Base-by-base conservation (phyloP, 1,284 basidiomycete species). In the Leccinum laetum region DNA sequence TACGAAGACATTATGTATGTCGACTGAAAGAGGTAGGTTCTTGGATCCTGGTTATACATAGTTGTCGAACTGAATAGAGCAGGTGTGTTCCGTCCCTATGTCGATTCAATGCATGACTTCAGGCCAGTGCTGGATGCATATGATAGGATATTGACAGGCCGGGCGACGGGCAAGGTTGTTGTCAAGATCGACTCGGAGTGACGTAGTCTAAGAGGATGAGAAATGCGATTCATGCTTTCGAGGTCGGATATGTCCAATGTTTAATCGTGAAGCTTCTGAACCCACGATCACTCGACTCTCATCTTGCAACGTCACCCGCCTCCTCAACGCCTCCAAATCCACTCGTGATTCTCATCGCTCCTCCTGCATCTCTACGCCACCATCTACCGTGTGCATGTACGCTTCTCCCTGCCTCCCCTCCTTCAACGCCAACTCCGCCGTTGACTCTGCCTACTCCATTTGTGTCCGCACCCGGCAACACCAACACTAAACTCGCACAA, bases 141-240 rank as follows among this genome's bases (percentile, higher is more conserved):
- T 68, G 84, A 86, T 37, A 80, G 81, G 58, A 70, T 90, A n/a
- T 79, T 85, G 78, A 82, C 82, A 4, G 75, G 79, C 5, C 80
- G 83, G 56, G 86, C 87, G 3, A 83, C 78, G 14, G 91, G 91
- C 1, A 92, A 92, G 74, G 81, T 93, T 2, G 76, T 86, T 2
- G 77, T 89, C 13, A 83, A 80, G 26, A 26, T 26, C 13, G 32
- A 35, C 32, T 35, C 32, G 32, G 80, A 82, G 58, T 72, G 63
- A 67, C 13, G 55, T 18, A 46, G 37, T 39, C 37, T 39, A 13
- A 39, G n/a, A 44, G 44, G 16, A 44, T n/a, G 44, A 44, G n/a
- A 18, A 18, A 46, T 46, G n/a, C n/a, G 44, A 46, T 46, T 46
- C 9, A 46, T 46, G n/a, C 44, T 46, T 46, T 46, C 44, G 44